phyloP scores from a whole-genome alignment of 768 basidiomycete species.

The Galerina sulciceps region DNA sequence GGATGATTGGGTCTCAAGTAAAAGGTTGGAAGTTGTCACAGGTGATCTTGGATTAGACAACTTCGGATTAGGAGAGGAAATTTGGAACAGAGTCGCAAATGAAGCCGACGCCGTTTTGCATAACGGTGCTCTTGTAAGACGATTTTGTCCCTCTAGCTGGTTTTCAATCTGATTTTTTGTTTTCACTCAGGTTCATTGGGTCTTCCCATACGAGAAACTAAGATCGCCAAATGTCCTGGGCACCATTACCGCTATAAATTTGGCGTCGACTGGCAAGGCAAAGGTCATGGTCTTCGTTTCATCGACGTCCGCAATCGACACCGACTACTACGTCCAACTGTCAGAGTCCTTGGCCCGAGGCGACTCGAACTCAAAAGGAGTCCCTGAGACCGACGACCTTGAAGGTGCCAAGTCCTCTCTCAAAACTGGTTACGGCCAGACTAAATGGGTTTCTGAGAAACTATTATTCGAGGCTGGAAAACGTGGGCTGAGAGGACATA shows the following conservation, averaged over 20 bases:
- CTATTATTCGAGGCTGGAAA: slow-evolving; percentile 89
- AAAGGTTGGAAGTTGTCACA: slow-evolving; percentile 74
- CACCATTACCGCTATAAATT: slow-evolving; percentile 81
- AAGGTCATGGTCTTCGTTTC: slow-evolving; percentile 92
- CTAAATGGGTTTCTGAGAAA: slow-evolving; percentile 98
- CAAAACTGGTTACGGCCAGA: slow-evolving; percentile 95
- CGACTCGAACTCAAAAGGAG: slow-evolving; percentile 54
- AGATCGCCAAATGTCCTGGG: slow-evolving; percentile 92
- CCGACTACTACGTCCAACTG: slow-evolving; percentile 85
- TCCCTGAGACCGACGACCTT: slow-evolving; percentile 88
- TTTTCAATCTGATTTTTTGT: neutral
- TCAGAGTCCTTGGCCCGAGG: slow-evolving; percentile 67
- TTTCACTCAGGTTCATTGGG: slow-evolving; percentile 87
- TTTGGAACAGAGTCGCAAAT: slow-evolving; percentile 68
- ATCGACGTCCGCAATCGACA: slow-evolving; percentile 94
- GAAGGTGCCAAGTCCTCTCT: slow-evolving; percentile 79
- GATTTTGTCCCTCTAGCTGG: neutral
- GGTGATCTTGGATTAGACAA: slow-evolving; percentile 81
- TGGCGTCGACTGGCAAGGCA: slow-evolving; percentile 73
- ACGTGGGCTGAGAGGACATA: slow-evolving; percentile 83
- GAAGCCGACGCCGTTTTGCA: slow-evolving; percentile 88
- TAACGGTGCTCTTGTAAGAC: slow-evolving; percentile 94
- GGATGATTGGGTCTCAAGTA: slow-evolving; percentile 73
- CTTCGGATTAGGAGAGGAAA: slow-evolving; percentile 70
- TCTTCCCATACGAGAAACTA: slow-evolving; percentile 95